Evolutionary conservation across 495 filamentous ascomycete genomes (phyloP), one percentile per base, ranked within the genome.

Genomic region (Daldinia decipiens): DNA sequence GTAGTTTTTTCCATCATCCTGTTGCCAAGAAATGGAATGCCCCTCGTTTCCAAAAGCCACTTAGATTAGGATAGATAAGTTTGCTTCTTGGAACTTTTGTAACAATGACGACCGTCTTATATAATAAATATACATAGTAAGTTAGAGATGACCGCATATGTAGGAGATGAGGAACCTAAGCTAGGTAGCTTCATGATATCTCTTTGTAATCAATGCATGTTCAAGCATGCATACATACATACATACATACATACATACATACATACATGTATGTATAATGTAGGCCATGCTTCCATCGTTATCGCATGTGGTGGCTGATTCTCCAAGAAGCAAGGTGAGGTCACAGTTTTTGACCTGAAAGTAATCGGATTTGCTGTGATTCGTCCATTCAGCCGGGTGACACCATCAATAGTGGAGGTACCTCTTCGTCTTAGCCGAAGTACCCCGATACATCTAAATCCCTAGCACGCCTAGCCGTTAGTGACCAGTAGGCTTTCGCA

Each of bases 321-420:
- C 43, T 13, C 59, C 40, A 51, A 21, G 2, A 74, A 70, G 69
- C 29, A 70, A 59, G 50, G 67, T 73, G 70, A 73, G 59, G 70
- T 75, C 70, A 70, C 73, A 71, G 40, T 27, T 50, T 62, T 73
- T 32, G 21, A 73, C 66, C 7, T 73, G 63, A 59, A 59, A 67
- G 70, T 77, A 74, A 74, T 74, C 68, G 68, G 75, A 61, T 68
- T 31, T 40, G 9, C 36, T 70, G 59, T 77, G 75, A 77, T 77
- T 77, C 68, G 75, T 71, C 75, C 75, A 61, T 72, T 76, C 62
- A 73, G 53, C 70, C 75, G 73, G 68, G 68, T 58, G 56, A 68
- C 50, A 64, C 62, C 51, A 68, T 68, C 24, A 51, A 57, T 56
- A 24, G 61, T 58, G 65, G 63, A 71, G 51, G 67, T 72, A 72